Percentiles rank a stretch among this genome's conserved stretches.
phyloP scores from a whole-genome alignment of 2,329 filamentous ascomycete species.

The Paracamarosporium sp. region DNA sequence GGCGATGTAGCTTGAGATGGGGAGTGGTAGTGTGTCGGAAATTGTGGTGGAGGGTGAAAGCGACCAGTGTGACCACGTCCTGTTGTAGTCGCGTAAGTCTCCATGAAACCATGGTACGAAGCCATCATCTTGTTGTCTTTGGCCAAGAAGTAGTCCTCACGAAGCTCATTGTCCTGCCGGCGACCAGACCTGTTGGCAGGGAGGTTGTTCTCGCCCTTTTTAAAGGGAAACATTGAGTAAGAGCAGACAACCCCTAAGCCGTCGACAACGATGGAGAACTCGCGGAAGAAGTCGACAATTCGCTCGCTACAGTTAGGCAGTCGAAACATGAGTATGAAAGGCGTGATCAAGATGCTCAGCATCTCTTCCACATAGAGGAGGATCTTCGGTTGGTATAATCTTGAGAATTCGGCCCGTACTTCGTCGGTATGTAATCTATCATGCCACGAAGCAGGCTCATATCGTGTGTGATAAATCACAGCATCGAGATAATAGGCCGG shows the following conservation, averaged over 20 bases:
- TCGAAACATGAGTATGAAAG: constrained; percentile 85
- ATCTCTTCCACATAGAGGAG: constrained; percentile 93
- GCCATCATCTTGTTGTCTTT: constrained; percentile 99
- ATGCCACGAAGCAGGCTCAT: constrained; percentile 88
- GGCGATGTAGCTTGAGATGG: constrained; percentile 58
- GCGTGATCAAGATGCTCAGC: constrained; percentile 88
- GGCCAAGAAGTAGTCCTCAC: constrained; percentile 91
- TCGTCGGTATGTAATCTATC: constrained; percentile 91
- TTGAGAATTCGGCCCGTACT: constrained; percentile 87
- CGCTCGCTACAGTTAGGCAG: constrained; percentile 89
- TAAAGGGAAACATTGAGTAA: constrained; percentile 96
- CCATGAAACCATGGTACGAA: constrained; percentile 92
- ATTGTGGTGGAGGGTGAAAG: constrained; percentile 78
- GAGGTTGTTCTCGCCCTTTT: constrained; percentile 73
- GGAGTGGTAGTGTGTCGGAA: constrained; percentile 68
- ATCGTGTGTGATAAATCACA: constrained; percentile 92
- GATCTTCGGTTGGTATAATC: constrained; percentile 90
- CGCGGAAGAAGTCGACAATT: constrained; percentile 96
- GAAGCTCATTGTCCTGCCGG: constrained; percentile 64
- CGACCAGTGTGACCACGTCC: constrained; percentile 47
- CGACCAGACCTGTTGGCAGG: constrained; percentile 45
- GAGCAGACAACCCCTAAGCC: constrained; percentile 96
- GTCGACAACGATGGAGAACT: constrained; percentile 97
- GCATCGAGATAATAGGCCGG: constrained; percentile 87
- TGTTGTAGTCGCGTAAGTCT: constrained; percentile 70